Percentiles rank a stretch among this genome's conserved stretches.
Evolutionary conservation across 2,329 filamentous ascomycete species (phyloP).

Genomic region (Colletotrichum sp.): DNA sequence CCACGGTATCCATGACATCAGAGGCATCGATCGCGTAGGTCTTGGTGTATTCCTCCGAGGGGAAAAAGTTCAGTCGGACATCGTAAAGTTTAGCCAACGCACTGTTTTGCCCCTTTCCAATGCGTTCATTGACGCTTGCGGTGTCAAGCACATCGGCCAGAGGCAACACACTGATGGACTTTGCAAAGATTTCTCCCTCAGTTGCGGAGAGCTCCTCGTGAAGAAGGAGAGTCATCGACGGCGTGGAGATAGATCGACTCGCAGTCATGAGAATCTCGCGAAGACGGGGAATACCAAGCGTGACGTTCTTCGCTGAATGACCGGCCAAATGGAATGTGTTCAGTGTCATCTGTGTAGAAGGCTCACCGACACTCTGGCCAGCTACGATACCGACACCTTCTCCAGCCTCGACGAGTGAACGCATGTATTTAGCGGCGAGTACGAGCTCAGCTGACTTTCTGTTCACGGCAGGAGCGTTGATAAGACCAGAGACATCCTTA

Average conservation of each 20-base stretch:
- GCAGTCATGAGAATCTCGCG: conserved; percentile 99
- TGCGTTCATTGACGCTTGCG: conserved; percentile 79
- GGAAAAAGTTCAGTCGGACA: conserved; percentile 83
- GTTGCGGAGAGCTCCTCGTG: conserved; percentile 73
- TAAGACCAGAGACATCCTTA: conserved; percentile 38
- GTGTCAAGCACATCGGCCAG: conserved; percentile 85
- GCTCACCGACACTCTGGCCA: conserved; percentile 94
- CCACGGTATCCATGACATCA: conserved; percentile 82
- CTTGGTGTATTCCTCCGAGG: conserved; percentile 79
- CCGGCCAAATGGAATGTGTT: conserved; percentile 99
- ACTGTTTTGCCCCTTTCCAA: conserved; percentile 73
- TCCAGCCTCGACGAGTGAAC: conserved; percentile 89
- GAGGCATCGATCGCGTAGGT: conserved; percentile 83
- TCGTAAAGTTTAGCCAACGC: conserved; percentile 84
- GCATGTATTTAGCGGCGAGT: conserved; percentile 90
- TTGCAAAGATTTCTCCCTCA: conserved; percentile 81
- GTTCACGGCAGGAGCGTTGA: conserved; percentile 37
- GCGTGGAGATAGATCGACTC: conserved; percentile 86
- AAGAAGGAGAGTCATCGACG: conserved; percentile 84
- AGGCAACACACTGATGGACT: conserved; percentile 86
- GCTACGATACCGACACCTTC: conserved; percentile 98
- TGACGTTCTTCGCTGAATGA: conserved; percentile 98
- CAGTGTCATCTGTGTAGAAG: conserved; percentile 98
- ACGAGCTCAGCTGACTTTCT: conserved; percentile 84
- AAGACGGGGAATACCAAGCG: conserved; percentile 94